phyloP scores from a whole-genome alignment of 306 rosid genomes.

The Fragaria vesca region DNA sequence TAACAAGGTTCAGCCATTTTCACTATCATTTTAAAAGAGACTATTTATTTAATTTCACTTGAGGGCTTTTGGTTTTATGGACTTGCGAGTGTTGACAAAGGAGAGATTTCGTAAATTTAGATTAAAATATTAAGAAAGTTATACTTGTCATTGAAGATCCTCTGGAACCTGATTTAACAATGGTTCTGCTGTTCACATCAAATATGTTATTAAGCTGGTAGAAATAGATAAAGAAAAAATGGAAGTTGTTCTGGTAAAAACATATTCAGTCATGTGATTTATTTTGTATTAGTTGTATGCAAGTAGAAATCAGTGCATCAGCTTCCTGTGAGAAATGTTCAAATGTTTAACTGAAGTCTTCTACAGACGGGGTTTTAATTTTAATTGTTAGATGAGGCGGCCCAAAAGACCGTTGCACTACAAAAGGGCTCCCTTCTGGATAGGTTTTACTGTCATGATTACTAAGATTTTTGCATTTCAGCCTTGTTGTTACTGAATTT shows the following conservation, averaged over 20 bases:
- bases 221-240: neutral
- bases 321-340: neutral
- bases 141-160: neutral
- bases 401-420: neutral
- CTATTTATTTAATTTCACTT: neutral
- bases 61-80: neutral
- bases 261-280: neutral
- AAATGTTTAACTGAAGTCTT: neutral
- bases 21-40: constrained; percentile 26
- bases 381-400: neutral
- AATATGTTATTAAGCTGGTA: neutral
- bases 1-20: constrained; percentile 60
- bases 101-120: neutral
- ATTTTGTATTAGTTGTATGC: neutral
- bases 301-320: neutral
- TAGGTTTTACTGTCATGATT: neutral
- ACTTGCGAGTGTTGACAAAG: neutral
- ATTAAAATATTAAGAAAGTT: neutral
- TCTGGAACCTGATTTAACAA: neutral
- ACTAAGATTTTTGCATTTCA: neutral
- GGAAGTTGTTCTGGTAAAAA: neutral
- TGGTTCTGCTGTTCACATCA: neutral
- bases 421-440: neutral
- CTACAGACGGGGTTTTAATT: neutral
- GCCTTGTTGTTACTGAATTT: neutral